Evolutionary conservation across 2,329 filamentous ascomycete genomes (phyloP), one percentile per base, ranked within the genome.

Genomic region (Monosporascus cannonballus): DNA sequence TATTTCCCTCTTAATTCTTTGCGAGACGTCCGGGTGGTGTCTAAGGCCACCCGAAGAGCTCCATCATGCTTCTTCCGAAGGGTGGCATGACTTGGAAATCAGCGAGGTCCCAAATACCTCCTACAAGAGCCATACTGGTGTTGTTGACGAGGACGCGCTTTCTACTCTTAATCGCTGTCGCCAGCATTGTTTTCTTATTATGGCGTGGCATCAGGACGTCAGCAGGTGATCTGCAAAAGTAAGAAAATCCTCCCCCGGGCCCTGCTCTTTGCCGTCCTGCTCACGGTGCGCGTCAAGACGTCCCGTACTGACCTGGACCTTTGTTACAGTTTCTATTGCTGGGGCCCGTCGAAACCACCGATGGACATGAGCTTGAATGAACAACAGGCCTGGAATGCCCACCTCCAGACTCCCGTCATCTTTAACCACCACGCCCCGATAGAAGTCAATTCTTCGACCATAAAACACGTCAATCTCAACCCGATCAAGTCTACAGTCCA

Each of bases 291-390:
- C 49, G 38, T 52, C 42, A 48, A 47, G 37, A 55, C 53, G 45
- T 51, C 49, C 49, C 51, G 36, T 56, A 34, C 58, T 66, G 52
- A 66, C 60, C 24, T 54, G 24, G 34, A 46, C 42, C 36, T 49
- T 53, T 53, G 54, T 38, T 57, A 57, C 66, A 97, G 93, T 73
- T 96, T 96, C 73, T 96, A 96, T 74, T 99, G 94, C 77, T 97
- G 91, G 81, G 94, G 94, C 14, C 93, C 94, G 15, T 84, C 87
- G 24, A 96, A 95, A 76, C 84, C 94, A n/a, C 94, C 94, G 50
- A 95, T 96, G 85, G 85, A 94, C 59, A 96, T 99, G 90, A 84
- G 88, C 42, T 76, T 87, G 52, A 96, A 96, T 69, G 94, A 99
- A 69, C 87, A 93, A 70, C 86, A 86, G 56, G 81, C 90, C 59